Base-by-base conservation (phyloP, 164 flowering plant species). In the Vitis labrusca region DNA sequence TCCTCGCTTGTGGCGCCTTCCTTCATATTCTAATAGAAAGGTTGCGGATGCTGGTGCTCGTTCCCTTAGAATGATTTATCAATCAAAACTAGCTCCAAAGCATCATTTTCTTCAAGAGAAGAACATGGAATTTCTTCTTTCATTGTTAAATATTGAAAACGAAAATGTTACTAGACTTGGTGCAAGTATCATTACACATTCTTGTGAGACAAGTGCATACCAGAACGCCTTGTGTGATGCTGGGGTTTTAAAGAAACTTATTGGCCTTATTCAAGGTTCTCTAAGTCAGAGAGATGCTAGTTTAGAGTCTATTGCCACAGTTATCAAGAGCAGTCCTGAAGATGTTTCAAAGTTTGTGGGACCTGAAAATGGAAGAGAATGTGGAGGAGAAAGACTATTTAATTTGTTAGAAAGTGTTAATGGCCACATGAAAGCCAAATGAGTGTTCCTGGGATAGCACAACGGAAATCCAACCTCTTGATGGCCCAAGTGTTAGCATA, bases 21-120 rank as follows among this genome's bases (percentile, higher is more conserved):
- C 93, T 56, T 79, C 88, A 9, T 72, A 85, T 82, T 75, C 76
- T 1, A 82, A 93, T n/a, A n/a, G n/a, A n/a, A n/a, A 96, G 99
- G 97, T 96, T 74, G 93, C 87, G 69, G 97, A 92, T 83, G 94
- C 99, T 30, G 88, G 82, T 81, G 98, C 99, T 17, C 97, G 99
- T 49, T 81, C 98, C 50, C 87, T 96, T 53, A 87, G 83, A 71
- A 85, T 93, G 91, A 87, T 96, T 56, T 96, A 85, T 76, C 97
- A 90, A 69, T 96, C 99, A 27, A 91, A 91, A 76, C 51, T 88
- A 69, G 91, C 97, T 70, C 98, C 99, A 10, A 91, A 91, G 72
- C 90, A 82, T 71, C 86, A 91, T 77, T 80, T 93, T 62, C 80
- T 82, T 66, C 71, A 78, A 59, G 80, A 72, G 58, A 69, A 86